Base-by-base conservation (phyloP, 495 filamentous ascomycete genomes). In the Platismatia glauca region DNA sequence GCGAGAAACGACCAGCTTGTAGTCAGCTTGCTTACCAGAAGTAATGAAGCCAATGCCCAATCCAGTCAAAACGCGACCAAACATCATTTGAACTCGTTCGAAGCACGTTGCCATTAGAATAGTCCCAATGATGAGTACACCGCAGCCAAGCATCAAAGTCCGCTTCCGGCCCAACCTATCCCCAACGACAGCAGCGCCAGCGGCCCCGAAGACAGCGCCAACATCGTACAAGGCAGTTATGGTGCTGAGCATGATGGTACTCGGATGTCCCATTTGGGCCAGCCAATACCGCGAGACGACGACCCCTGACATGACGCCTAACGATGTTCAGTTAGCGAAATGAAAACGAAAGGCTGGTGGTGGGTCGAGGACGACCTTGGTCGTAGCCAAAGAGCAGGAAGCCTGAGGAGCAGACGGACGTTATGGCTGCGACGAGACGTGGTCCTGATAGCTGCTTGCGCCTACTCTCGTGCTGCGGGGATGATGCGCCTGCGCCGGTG, bases 351-450 rank as follows among this genome's bases (percentile, higher is more conserved):
- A 41, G 43, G 11, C 2, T 7, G 35, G 20, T 39, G 13, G 56
- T 20, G 56, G 7, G 22, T 27, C 8, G 22, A 3, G 9, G 29
- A 38, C 15, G 22, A 66, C 74, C 74, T 65, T 78, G 76, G 41
- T 78, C 76, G 65, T 78, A 78, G 15, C 76, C 76, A 59, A 78
- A 78, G 62, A 77, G 73, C 56, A 77, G 62, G 61, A 77, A 77
- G 31, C 75, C 74, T 64, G 72, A 73, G 12, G 72, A 71, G 55
- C 72, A 75, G 58, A 73, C 74, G 68, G 74, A 71, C 22, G 72
- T 77, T 53, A 77, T 77, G 64, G 72, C 71, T 60, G 57, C 67
- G 44, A 74, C 66, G 18, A 74, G 63, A 6, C 64, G 55, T 7
- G 62, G 20, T 27, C 58, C 58, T 22, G 58, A 60, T 12, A 60